Base-by-base conservation (phyloP, 768 basidiomycete genomes). In the Lentinula detonsa region DNA sequence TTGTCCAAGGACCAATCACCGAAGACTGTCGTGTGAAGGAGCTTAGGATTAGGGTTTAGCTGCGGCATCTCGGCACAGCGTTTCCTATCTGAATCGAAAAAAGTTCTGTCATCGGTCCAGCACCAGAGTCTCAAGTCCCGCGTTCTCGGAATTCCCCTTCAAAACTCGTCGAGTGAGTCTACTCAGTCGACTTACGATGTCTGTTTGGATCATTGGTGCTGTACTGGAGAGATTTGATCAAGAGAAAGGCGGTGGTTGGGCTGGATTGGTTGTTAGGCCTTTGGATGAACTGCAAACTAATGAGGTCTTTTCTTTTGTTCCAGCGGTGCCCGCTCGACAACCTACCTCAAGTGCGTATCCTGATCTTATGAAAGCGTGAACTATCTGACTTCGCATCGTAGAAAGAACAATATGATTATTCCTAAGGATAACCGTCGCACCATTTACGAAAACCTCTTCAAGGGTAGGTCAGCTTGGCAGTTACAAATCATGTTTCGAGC, bases 391-490 rank as follows among this genome's bases (percentile, higher is more conserved):
- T 46, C 21, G 31, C 33, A 46, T n/a, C 48, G 11, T 53, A 61
- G 49, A 59, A 65, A 58, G 70, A 75, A 73, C 78, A 91, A 74
- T 79, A 99, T 99, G 96, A 88, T 99, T 69, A 98, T 99, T 75
- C 82, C 92, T 72, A 99, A 99, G 84, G 73, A 89, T 77, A 92
- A 98, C 85, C 85, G 89, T 79, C 91, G 93, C 72, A 76, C 84
- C 74, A 98, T 99, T 84, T 99, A 97, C 83, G 95, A 99, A 81
- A 91, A 90, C 83, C 95, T 99, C 84, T 99, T 99, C 92, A 97
- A 97, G 81, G 95, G 94, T 95, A 66, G 66, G 88, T 76, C 13
- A 39, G 23, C 23, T 39, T 6, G 13, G 37, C n/a, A 42, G 35
- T 0, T 16, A 34, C 2, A 18, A 11, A 23, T 10, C 55, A 43